Percentiles rank a stretch among this genome's conserved stretches.
phyloP scores from a whole-genome alignment of 2,329 filamentous ascomycete genomes.

The Talaromyces rugulosus region DNA sequence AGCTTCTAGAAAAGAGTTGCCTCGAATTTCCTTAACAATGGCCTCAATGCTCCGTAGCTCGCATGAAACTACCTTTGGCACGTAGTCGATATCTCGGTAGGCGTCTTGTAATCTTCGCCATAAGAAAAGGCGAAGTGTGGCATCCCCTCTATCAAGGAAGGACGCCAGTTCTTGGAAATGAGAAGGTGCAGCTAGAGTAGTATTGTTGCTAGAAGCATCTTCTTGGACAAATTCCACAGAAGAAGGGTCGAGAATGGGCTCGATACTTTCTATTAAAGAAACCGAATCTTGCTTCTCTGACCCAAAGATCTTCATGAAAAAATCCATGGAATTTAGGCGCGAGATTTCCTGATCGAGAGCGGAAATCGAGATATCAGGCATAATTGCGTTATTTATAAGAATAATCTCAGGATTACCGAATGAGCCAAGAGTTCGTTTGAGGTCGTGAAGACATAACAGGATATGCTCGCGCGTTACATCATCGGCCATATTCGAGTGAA shows the following conservation, averaged over 20 bases:
- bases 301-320: constrained; percentile 86
- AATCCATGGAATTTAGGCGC: constrained; percentile 91
- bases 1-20: constrained; percentile 52
- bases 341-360: constrained; percentile 88
- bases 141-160: constrained; percentile 76
- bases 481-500: constrained; percentile 55
- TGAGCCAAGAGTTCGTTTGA: constrained; percentile 52
- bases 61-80: constrained; percentile 84
- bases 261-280: constrained; percentile 81
- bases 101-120: constrained; percentile 91
- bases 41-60: constrained; percentile 81
- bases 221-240: constrained; percentile 27
- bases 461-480: constrained; percentile 57
- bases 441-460: constrained; percentile 58
- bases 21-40: constrained; percentile 66
- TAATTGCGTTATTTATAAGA: constrained; percentile 78
- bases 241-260: constrained; percentile 78
- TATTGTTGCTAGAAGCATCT: constrained; percentile 15
- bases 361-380: constrained; percentile 78
- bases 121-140: constrained; percentile 77
- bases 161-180: constrained; percentile 74
- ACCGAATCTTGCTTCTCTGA: constrained; percentile 76
- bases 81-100: constrained; percentile 78
- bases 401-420: constrained; percentile 50
- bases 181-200: constrained; percentile 41